Base-by-base conservation (phyloP, 192 early-diverging fungal species). In the Chytriomyces hyalinus region DNA sequence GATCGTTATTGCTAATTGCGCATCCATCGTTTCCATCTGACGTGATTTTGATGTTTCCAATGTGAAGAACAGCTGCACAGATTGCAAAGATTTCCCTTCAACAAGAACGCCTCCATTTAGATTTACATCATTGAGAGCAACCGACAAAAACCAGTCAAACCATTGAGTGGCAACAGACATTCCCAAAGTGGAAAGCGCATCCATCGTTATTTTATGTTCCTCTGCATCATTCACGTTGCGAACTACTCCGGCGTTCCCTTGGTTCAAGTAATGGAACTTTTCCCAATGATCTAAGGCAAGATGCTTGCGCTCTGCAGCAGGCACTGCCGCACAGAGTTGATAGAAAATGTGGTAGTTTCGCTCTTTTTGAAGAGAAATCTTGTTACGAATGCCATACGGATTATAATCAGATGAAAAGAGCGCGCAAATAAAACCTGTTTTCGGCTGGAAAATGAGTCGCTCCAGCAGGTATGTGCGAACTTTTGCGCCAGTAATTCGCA, bases 301-400 rank as follows among this genome's bases (percentile, higher is more conserved):
- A 59, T 93, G 91, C 63, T 92, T 90, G 46, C 83, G 67, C 64
- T 82, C 81, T 13, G 81, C 81, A n/a, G 80, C 74, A 9, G 81
- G 81, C 11, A 69, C 75, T n/a, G 79, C 81, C 17, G 75, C 65
- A 62, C 81, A 82, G 10, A 82, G 66, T 60, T 97, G 95, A 82
- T 97, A 97, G 79, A 97, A 97, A 75, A 97, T 93, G 81, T 97
- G 96, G 84, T 97, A 97, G 85, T 96, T 96, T 71, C 95, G 90
- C 84, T 96, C 95, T 83, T 17, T 13, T 45, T 49, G 10, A 75
- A 74, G 36, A 82, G 2, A 17, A 59, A 59, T 82, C 20, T 71
- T 90, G 63, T 43, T 15, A 49, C 22, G 47, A 3, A n/a, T 10
- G 47, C 11, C 17, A 7, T 3, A 67, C 2, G 0, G 13, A 46